Evolutionary conservation across 352 stramenopile genomes (phyloP).

Genomic region (Phytophthora aleatoria): DNA sequence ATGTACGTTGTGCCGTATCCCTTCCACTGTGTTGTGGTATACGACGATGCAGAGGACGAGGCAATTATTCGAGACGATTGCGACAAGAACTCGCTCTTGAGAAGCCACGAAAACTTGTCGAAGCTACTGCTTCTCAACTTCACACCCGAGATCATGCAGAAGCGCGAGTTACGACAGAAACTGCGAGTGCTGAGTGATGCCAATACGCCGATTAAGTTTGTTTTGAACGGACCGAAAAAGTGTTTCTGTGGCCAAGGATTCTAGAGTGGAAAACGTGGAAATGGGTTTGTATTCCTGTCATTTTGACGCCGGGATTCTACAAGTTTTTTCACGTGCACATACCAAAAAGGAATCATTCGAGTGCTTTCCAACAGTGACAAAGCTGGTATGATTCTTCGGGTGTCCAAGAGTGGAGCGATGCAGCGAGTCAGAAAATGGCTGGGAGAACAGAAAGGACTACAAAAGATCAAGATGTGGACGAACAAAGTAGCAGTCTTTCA

Average conservation of each 20-base stretch:
- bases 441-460: background rate
- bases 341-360: background rate
- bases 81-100: background rate
- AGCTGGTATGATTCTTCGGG: background rate
- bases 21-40: slow-evolving; percentile 1
- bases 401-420: background rate
- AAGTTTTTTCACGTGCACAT: slow-evolving; percentile 3
- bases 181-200: background rate
- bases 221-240: background rate
- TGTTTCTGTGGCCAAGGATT: background rate
- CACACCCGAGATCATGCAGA: background rate
- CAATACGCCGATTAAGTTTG: background rate
- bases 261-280: background rate
- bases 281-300: background rate
- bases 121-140: slow-evolving; percentile 1
- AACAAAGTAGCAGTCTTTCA: background rate
- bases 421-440: background rate
- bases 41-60: background rate
- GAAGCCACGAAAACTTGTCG: slow-evolving; percentile 1
- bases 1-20: slow-evolving; percentile 1
- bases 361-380: slow-evolving; percentile 1
- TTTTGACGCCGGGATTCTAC: background rate
- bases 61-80: background rate
- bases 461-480: background rate
- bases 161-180: background rate